Conservation (phyloP, 495 filamentous ascomycete species). For the Neurospora sp. region DNA sequence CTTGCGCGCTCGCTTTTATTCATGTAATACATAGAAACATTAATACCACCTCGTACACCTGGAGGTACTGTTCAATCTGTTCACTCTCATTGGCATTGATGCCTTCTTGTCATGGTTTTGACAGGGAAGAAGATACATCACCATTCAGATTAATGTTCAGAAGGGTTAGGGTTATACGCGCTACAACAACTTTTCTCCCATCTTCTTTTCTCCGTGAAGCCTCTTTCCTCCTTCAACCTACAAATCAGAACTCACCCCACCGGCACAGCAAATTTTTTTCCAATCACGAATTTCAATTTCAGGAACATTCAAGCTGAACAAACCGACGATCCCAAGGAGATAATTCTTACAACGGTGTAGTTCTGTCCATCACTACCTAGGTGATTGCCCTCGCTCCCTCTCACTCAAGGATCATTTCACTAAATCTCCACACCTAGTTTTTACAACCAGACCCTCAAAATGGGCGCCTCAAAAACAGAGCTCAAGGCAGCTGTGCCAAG, state of each 20-base stretch:
- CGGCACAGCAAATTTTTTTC: neutral
- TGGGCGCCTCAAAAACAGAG: neutral
- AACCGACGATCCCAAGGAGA: neutral
- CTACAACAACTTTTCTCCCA: neutral
- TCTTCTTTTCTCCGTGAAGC: neutral
- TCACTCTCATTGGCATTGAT: neutral
- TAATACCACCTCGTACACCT: neutral
- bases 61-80: neutral
- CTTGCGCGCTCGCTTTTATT: neutral
- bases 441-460: neutral
- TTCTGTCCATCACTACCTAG: neutral
- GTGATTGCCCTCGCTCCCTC: neutral
- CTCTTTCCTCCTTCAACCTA: slow-evolving; percentile 1
- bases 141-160: neutral
- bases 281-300: neutral
- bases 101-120: neutral
- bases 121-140: neutral
- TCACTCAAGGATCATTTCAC: neutral
- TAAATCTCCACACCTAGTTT: neutral
- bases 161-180: slow-evolving; percentile 3
- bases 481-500: neutral
- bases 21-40: neutral
- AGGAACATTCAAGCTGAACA: neutral
- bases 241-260: neutral
- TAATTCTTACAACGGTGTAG: neutral